Percentiles rank a stretch among this genome's conserved stretches.
Conservation (phyloP, 1,284 basidiomycete genomes). For the Pseudozyma hubeiensis region DNA sequence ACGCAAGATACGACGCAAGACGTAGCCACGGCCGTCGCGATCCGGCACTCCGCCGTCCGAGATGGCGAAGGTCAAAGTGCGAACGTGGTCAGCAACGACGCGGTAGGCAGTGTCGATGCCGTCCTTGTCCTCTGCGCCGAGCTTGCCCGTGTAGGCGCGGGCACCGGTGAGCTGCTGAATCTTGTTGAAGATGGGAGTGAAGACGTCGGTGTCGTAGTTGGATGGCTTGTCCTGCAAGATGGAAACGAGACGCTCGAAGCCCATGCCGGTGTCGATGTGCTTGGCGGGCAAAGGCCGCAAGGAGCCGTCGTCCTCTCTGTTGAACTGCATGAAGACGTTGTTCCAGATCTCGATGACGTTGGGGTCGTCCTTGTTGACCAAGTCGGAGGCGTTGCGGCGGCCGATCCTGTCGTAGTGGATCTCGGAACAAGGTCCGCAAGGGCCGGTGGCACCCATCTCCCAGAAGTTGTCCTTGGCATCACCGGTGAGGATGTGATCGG, state of each 20-base stretch:
- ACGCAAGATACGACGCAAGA: conserved; percentile 89
- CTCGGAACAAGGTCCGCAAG: conserved; percentile 97
- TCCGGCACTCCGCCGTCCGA: conserved; percentile 96
- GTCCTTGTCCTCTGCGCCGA: conserved; percentile 91
- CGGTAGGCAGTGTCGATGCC: conserved; percentile 98
- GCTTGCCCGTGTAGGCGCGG: conserved; percentile 86
- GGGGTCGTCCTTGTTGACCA: conserved; percentile 95
- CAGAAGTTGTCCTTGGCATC: conserved; percentile 99
- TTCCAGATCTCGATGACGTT: conserved; percentile 99
- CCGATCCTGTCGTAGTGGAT: conserved; percentile 97
- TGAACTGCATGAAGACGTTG: conserved; percentile 99
- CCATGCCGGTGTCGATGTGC: conserved; percentile 99
- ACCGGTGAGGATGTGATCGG: conserved; percentile 90
- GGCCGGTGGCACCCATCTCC: conserved; percentile 99
- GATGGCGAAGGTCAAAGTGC: conserved; percentile 93
- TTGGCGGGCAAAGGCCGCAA: conserved; percentile 86
- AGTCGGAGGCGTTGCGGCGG: conserved; percentile 86
- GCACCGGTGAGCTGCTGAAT: conserved; percentile 91
- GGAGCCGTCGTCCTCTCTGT: conserved; percentile 88
- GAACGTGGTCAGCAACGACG: conserved; percentile 94
- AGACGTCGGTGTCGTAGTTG: conserved; percentile 98
- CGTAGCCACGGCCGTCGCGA: conserved; percentile 95
- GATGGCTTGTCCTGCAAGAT: conserved; percentile 89
- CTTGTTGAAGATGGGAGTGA: conserved; percentile 86
- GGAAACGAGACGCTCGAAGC: conserved; percentile 96